phyloP scores from a whole-genome alignment of 306 rosid species.

The Leucaena leucocephala region DNA sequence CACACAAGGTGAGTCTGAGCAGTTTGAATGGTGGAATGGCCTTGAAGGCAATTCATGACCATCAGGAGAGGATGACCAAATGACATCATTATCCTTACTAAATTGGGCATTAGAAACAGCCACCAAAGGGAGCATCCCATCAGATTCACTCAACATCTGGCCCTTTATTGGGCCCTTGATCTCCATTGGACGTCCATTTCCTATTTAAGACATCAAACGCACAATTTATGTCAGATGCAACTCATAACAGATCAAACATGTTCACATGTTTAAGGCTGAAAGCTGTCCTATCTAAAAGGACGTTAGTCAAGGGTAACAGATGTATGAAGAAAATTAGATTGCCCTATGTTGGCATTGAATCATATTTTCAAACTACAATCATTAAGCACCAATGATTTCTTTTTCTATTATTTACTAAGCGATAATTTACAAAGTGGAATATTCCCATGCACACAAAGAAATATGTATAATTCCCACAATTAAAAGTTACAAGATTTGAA shows the following conservation, averaged over 20 bases:
- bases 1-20: slow-evolving; percentile 94
- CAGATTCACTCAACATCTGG: slow-evolving; percentile 61
- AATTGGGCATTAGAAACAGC: slow-evolving; percentile 71
- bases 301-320: background rate
- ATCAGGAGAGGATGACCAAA: slow-evolving; percentile 91
- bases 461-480: background rate
- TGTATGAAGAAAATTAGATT: background rate
- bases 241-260: slow-evolving; percentile 3
- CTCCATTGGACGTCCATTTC: slow-evolving; percentile 59
- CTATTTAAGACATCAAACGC: slow-evolving; percentile 49
- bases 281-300: slow-evolving; percentile 25
- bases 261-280: background rate
- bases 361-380: slow-evolving; percentile 32
- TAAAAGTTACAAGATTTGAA: background rate
- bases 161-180: slow-evolving; percentile 62
- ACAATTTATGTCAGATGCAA: slow-evolving; percentile 16
- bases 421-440: slow-evolving; percentile 21
- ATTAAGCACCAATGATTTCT: background rate
- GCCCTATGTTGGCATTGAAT: background rate
- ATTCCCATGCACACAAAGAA: background rate
- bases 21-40: slow-evolving; percentile 82
- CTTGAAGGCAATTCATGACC: slow-evolving; percentile 83
- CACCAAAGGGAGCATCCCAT: slow-evolving; percentile 76
- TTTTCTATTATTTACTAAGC: slow-evolving; percentile 4
- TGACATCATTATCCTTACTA: slow-evolving; percentile 75